Percentiles rank a stretch among this genome's conserved stretches.
These are phyloP conservation scores for Nyssa sinensis DNA, from an alignment of 148 eudicot genomes.

Conservation along the genomic window DNA sequence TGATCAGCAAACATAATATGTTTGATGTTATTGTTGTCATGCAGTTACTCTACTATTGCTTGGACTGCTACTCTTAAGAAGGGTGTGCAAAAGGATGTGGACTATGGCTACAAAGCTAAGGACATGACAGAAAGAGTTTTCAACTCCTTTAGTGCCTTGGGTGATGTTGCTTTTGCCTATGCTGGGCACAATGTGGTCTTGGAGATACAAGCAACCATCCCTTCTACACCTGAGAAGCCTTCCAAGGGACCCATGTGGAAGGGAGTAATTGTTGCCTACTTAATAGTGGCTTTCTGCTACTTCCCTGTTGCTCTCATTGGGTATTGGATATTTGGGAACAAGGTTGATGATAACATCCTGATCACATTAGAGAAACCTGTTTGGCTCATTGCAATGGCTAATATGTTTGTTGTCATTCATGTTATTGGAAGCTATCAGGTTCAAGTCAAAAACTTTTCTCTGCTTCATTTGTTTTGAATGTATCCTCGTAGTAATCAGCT, in stretches of 20 bases:
- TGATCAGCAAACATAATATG: background rate
- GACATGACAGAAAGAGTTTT: conserved; percentile 10
- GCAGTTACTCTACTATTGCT: too few relatives aligned
- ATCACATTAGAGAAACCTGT: conserved; percentile 23
- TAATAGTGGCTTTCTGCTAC: conserved; percentile 30
- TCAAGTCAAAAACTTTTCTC: background rate
- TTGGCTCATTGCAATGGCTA: conserved; percentile 28
- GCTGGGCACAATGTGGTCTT: conserved; percentile 31
- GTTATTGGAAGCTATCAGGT: conserved; percentile 16
- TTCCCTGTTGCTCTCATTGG: conserved; percentile 32
- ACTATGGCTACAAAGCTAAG: conserved; percentile 14
- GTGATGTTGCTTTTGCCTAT: conserved; percentile 30
- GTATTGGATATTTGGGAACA: conserved; percentile 23
- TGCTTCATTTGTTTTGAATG: background rate
- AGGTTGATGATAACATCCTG: conserved; percentile 25
- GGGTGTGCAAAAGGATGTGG: conserved; percentile 13
- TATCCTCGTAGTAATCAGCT: background rate
- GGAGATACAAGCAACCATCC: conserved; percentile 35
- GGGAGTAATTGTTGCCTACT: conserved; percentile 29
- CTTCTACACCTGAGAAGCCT: conserved; percentile 32
- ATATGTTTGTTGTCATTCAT: conserved; percentile 30
- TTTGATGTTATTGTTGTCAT: background rate
- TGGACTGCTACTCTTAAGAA: conserved; percentile 17
- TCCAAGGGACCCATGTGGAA: conserved; percentile 35
- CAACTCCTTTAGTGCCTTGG: conserved; percentile 25